Evolutionary conservation across 352 stramenopile genomes (phyloP).

Genomic region (Ophiocytium majus): DNA sequence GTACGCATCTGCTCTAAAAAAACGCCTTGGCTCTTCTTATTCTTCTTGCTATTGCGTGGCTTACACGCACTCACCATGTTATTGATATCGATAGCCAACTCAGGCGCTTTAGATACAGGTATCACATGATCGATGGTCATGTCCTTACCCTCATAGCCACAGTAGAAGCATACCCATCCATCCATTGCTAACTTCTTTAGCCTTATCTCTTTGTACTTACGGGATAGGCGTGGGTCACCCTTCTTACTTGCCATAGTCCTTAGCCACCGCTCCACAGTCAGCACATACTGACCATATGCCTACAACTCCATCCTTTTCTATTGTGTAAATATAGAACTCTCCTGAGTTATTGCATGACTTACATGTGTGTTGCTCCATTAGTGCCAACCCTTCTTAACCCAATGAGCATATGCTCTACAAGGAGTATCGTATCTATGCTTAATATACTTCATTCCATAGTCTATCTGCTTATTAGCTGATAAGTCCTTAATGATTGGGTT

Average conservation of each 20-base stretch:
- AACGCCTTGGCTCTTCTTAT: neutral
- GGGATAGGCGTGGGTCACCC: neutral
- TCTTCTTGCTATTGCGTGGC: slow-evolving; percentile 4
- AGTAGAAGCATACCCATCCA: slow-evolving; percentile 4
- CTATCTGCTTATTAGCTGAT: neutral
- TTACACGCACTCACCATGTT: neutral
- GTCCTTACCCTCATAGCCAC: slow-evolving; percentile 4
- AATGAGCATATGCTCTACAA: neutral
- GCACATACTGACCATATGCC: too few relatives aligned
- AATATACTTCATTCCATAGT: too few relatives aligned
- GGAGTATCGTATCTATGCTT: neutral
- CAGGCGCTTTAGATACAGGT: neutral
- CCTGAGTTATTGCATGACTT: too few relatives aligned
- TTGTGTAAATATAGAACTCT: too few relatives aligned
- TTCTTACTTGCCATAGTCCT: neutral
- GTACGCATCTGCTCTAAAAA: too few relatives aligned
- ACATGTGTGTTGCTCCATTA: too few relatives aligned
- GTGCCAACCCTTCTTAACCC: neutral
- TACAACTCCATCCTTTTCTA: too few relatives aligned
- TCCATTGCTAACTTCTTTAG: neutral
- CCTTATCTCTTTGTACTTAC: neutral
- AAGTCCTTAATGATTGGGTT: neutral
- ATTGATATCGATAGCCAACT: neutral
- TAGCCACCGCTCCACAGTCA: too few relatives aligned
- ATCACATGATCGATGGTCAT: too few relatives aligned